Evolutionary conservation across 257 asterid species (phyloP), one percentile per base, ranked within the genome.

Genomic region (Penstemon davidsonii): DNA sequence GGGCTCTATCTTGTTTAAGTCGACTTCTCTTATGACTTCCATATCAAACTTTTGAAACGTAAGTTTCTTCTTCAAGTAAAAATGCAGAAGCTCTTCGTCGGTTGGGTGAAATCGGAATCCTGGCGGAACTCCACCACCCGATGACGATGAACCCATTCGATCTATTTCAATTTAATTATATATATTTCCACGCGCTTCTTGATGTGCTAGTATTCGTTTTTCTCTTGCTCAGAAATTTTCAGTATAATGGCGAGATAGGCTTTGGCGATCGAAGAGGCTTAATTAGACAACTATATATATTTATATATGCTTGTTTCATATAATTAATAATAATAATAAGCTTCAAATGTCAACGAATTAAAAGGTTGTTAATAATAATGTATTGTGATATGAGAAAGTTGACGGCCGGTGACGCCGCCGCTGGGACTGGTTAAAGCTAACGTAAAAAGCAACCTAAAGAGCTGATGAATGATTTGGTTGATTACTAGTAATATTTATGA

Each of bases 41-140:
- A 92, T 89, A 54, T 92, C 96, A 54, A 92, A 92, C 87, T 87
- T 92, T 11, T 92, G 90, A 64, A 84, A 92, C 0, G 90, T 79
- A n/a, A 89, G 38, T 73, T 92, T 92, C 87, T 87, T 92, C 90
- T 81, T 89, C 84, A 92, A 75, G 84, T 89, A 92, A 72, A 85
- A 89, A 65, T 89, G 92, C 52, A 92, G 94, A 55, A 92, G 96
- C 88, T 92, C 98, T 71, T 92, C 98, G 19, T 92, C 98, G 11
- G 96, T 87, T 4, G 97, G 97, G 73, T 91, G 97, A 77, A 88
- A 88, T 71, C 96, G 84, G 57, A 91, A 88, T 41, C 98, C 98
- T 0, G 98, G 98, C 0, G 98, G 98, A 68, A 92, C 98, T 1
- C 95, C 97, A 1, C 87, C 82, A 7, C 81, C 96, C 86, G 19